Evolutionary conservation across 192 early-diverging fungal species (phyloP).

Genomic region (Mortierella alpina): DNA sequence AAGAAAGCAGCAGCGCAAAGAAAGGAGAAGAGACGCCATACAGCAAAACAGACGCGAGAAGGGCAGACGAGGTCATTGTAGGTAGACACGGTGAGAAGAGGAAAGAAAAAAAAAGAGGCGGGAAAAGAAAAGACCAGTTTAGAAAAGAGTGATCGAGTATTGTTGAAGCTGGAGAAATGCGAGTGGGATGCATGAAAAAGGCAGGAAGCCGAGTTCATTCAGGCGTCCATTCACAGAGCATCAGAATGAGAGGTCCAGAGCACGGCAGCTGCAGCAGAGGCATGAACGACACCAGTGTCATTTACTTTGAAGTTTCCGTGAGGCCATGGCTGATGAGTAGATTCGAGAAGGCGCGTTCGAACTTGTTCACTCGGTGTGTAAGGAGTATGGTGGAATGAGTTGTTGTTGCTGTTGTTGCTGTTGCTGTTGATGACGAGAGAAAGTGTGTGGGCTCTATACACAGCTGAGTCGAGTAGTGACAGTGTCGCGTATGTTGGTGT

Average conservation of each 20-base stretch:
- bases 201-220: background rate
- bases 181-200: background rate
- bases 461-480: conserved; percentile 1
- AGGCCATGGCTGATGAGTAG: conserved; percentile 30
- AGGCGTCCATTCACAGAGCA: background rate
- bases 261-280: background rate
- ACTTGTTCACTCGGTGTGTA: background rate
- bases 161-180: conserved; percentile 5
- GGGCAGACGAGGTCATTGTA: background rate
- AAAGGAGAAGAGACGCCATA: background rate
- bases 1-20: background rate
- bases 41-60: background rate
- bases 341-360: no score
- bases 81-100: background rate
- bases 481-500: background rate
- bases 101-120: background rate
- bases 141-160: background rate
- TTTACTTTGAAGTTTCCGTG: conserved; percentile 56
- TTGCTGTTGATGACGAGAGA: background rate
- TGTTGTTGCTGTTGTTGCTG: background rate
- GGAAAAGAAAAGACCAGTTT: background rate
- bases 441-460: background rate
- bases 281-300: background rate
- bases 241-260: background rate
- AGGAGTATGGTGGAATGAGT: conserved; percentile 1